Conservation (phyloP, 805 yeast genomes). For the Sungouiozyma intestinalis region DNA sequence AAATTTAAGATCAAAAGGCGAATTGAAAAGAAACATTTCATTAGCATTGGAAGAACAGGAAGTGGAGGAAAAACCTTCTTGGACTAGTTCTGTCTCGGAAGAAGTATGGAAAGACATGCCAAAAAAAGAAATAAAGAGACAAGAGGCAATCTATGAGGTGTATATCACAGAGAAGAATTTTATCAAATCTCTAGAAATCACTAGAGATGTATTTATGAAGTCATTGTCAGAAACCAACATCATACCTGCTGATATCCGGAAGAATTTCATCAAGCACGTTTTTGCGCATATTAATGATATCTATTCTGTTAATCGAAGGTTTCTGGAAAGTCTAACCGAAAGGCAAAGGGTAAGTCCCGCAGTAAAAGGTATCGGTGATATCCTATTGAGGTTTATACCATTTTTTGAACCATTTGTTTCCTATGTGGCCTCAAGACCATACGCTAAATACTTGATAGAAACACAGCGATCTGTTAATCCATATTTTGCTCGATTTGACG, state of each 20-base stretch:
- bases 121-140: slow-evolving; percentile 81
- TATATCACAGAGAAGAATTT: slow-evolving; percentile 91
- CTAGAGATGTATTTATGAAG: slow-evolving; percentile 88
- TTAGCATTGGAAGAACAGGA: slow-evolving; percentile 33
- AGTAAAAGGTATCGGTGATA: slow-evolving; percentile 78
- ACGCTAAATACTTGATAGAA: slow-evolving; percentile 92
- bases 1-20: slow-evolving; percentile 81
- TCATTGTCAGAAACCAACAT: slow-evolving; percentile 80
- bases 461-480: slow-evolving; percentile 86
- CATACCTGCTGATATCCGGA: slow-evolving; percentile 81
- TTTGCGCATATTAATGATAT: slow-evolving; percentile 85
- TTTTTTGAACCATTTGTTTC: slow-evolving; percentile 85
- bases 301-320: slow-evolving; percentile 67
- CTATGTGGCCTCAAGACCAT: slow-evolving; percentile 90
- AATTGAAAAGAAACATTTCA: slow-evolving; percentile 52
- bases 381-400: slow-evolving; percentile 73
- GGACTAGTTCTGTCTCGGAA: slow-evolving; percentile 88
- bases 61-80: slow-evolving; percentile 63
- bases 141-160: slow-evolving; percentile 89
- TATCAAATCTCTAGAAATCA: slow-evolving; percentile 85
- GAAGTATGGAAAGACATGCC: slow-evolving; percentile 67
- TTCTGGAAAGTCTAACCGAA: slow-evolving; percentile 81
- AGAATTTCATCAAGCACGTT: slow-evolving; percentile 82
- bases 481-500: slow-evolving; percentile 85
- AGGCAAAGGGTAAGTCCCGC: slow-evolving; percentile 82